phyloP scores from a whole-genome alignment of 768 basidiomycete species.

The Amanita exitialis region DNA sequence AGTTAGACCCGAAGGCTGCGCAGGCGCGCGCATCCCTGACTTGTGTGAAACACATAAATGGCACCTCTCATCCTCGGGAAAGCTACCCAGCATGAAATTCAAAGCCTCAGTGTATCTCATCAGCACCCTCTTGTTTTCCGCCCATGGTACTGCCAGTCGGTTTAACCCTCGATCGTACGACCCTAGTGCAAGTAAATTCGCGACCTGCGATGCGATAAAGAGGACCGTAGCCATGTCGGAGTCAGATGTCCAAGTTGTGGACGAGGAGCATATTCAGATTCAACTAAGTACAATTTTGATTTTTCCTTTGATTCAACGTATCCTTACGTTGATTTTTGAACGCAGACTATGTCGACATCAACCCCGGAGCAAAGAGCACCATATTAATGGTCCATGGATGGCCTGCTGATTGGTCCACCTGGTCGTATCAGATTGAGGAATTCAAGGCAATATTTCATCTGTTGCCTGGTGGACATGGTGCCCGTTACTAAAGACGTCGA shows the following conservation, averaged over 20 bases:
- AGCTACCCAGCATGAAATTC: too few relatives aligned
- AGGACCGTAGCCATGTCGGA: not conserved
- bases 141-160: not conserved
- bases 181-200: not conserved
- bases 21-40: too few relatives aligned
- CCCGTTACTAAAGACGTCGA: not conserved
- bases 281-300: not conserved
- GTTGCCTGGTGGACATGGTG: not conserved
- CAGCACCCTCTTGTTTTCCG: not conserved
- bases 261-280: not conserved
- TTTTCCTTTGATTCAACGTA: not conserved
- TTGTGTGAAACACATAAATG: too few relatives aligned
- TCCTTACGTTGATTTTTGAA: not conserved
- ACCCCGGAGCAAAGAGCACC: constrained; percentile 37
- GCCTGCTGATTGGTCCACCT: constrained; percentile 70
- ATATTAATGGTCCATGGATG: constrained; percentile 71
- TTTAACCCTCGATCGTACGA: constrained; percentile 2
- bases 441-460: constrained; percentile 35
- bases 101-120: not conserved
- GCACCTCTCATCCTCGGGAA: too few relatives aligned
- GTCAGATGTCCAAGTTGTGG: not conserved
- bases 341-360: constrained; percentile 56
- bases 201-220: not conserved
- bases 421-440: constrained; percentile 61
- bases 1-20: too few relatives aligned